These are phyloP conservation scores for Aureobasidium sp. DNA, from an alignment of 2,329 filamentous ascomycete species.

Conservation along the genomic window DNA sequence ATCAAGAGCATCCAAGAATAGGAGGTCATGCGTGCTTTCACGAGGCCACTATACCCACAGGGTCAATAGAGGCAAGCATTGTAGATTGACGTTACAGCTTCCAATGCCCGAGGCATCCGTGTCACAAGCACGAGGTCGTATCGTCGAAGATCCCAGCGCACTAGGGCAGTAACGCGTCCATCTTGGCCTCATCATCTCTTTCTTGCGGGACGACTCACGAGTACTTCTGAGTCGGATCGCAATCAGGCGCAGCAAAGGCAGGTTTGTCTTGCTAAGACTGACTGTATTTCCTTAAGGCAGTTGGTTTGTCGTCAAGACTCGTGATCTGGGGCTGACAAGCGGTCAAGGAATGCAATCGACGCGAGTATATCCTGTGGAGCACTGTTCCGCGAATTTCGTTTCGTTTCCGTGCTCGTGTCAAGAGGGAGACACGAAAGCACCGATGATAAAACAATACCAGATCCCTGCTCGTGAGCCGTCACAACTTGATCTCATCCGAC, in stretches of 20 bases:
- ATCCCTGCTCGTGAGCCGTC: background rate
- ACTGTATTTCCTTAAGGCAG: background rate
- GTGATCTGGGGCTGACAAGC: background rate
- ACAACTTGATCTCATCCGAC: background rate
- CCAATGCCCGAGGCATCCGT: background rate
- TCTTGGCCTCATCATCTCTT: background rate
- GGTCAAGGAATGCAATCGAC: background rate
- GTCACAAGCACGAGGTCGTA: background rate
- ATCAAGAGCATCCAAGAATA: background rate
- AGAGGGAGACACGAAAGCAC: background rate
- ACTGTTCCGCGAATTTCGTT: background rate
- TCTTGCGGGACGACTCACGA: no score
- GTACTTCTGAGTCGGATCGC: no score
- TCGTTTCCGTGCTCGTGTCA: background rate
- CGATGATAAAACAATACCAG: background rate
- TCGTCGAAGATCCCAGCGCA: background rate
- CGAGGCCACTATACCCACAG: background rate
- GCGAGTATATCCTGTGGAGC: background rate
- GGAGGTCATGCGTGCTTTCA: background rate
- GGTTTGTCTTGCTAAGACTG: background rate
- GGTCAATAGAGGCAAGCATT: background rate
- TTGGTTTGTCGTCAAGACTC: background rate
- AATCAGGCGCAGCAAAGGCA: background rate
- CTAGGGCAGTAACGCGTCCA: background rate
- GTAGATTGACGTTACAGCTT: background rate